Evolutionary conservation across 345 rosid species (phyloP), one percentile per base, ranked within the genome.

Genomic region (Arabis alpina): DNA sequence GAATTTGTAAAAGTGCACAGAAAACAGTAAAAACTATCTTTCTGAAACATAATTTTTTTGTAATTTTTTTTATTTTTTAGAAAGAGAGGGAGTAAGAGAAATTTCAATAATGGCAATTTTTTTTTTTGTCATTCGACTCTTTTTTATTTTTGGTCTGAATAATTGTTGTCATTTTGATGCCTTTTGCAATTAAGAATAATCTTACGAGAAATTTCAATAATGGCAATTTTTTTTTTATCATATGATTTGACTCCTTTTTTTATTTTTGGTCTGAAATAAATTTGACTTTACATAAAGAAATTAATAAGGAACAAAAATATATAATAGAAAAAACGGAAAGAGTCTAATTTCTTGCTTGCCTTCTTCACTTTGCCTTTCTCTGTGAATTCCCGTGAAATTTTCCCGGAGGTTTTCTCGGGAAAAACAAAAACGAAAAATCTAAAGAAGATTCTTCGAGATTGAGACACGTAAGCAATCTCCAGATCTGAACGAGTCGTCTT

Each of bases 401-500:
- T 52, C 48, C 27, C 36, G 69, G 70, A 48, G 49, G 12, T 61
- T 68, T 57, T 58, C 47, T 66, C 61, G 77, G 71, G 72, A 41
- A 52, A 32, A 58, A 19, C 23, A 19, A 8, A 68, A 16, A 41
- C 3, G 13, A 58, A 63, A 63, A 28, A 28, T 41, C 54, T 14
- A 14, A 37, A 45, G 16, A 49, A 56, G 53, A 4, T 47, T 56
- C 34, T 47, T 56, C 34, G 13, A 74, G 68, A 53, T 24, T 10
- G 32, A 54, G 58, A 61, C 50, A 71, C 62, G 66, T 65, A 40
- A 75, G 42, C 65, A 36, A 36, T 8, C 40, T 27, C 8, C 40
- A 64, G 86, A 81, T 83, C 83, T 73, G 79, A 75, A 75, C 61
- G 80, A 76, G 69, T 57, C 62, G 69, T 57, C 62, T 43, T 32